Evolutionary conservation across 805 yeast species (phyloP), one percentile per base, ranked within the genome.

Genomic region (Teunomyces barrocoloradensis): DNA sequence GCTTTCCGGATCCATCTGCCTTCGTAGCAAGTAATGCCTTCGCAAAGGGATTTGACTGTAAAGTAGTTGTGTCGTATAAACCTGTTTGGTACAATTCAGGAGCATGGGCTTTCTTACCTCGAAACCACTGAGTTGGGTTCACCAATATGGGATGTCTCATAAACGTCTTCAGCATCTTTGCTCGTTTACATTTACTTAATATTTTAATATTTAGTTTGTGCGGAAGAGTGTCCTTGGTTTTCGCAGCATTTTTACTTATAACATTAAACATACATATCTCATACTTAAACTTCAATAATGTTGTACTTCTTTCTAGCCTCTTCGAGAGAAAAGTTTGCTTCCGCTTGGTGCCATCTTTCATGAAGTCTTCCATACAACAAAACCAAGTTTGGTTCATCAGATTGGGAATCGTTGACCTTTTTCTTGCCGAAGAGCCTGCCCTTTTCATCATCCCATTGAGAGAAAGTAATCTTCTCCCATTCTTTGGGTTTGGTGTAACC

Each of bases 391-490:
- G 74, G 74, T 27, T 69, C 75, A 21, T 69, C 75, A 7, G 71
- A 64, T 30, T 57, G 43, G 10, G 53, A 48, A 45, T 61, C 64
- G 41, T 71, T 69, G 37, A 70, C 68, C 42, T 64, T 63, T 17
- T 61, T 59, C 48, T 64, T 67, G 15, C 79, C 79, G 54, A 76
- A 75, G 18, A 74, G 63, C 37, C 74, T 58, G 2, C 76, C 77
- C 52, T 77, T 77, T 43, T 71, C 78, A 18, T 69, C 70, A 45
- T 73, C 63, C 68, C 68, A 63, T 41, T 59, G 55, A 11, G 48
- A 50, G 47, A 58, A 64, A 3, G 60, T 55, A 21, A 64, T 64
- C 42, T 54, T 56, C 7, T 61, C 61, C 68, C 68, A 64, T 47
- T 61, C 66, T 12, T 48, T 30, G 1, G 64, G 65, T 35, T 58